Evolutionary conservation across 371 early-diverging fungal genomes (phyloP).

Genomic region (Mucor velutinosus): DNA sequence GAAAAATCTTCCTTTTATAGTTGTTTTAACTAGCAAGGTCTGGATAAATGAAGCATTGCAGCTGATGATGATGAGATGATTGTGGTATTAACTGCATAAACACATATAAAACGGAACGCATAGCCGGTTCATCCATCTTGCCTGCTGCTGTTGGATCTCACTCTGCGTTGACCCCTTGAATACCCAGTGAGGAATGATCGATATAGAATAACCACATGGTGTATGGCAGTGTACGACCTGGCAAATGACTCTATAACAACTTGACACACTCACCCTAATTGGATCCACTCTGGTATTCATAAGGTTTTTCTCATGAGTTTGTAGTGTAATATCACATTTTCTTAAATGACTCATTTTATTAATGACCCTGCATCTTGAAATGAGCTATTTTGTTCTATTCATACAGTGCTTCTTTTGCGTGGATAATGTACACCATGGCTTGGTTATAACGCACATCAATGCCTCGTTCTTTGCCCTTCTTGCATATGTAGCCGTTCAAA

Average conservation of each 20-base stretch:
- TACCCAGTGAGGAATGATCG: background rate
- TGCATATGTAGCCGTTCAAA: conserved; percentile 61
- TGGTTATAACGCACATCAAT: conserved; percentile 22
- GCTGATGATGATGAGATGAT: conserved; percentile 1
- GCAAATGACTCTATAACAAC: background rate
- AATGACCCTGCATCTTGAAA: conserved; percentile 1
- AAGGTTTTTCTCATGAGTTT: background rate
- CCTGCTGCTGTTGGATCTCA: too few species aligned
- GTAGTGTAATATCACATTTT: background rate
- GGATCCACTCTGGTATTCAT: background rate
- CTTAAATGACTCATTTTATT: conserved; percentile 3
- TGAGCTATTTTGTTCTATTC: background rate
- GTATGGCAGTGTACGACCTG: background rate
- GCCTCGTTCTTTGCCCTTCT: conserved; percentile 21
- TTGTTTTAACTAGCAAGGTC: background rate
- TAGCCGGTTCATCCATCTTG: background rate
- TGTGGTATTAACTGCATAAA: background rate
- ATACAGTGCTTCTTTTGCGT: conserved; percentile 32
- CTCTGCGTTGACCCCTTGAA: background rate
- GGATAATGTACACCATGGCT: conserved; percentile 30
- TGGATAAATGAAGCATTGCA: background rate
- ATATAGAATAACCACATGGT: background rate
- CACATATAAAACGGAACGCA: background rate
- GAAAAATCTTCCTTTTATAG: conserved; percentile 4
- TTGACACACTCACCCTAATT: conserved; percentile 4